Conservation (phyloP, 1,139 yeast genomes). For the Saccharomycopsis hybrid region DNA sequence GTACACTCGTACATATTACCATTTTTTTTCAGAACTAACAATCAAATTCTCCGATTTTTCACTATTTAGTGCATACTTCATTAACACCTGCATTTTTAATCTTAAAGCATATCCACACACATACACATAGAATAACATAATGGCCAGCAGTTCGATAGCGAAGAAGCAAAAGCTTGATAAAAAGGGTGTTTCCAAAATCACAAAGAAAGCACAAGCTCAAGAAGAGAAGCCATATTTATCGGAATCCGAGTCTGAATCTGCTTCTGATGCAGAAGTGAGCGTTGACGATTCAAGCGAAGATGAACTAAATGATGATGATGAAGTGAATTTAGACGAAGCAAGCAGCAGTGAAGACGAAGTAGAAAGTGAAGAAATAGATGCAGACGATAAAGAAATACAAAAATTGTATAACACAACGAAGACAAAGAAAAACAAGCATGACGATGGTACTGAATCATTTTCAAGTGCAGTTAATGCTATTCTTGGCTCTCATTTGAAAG, state of each 20-base stretch:
- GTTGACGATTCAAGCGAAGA: slow-evolving; percentile 20
- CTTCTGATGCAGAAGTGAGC: slow-evolving; percentile 18
- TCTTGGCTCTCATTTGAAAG: slow-evolving; percentile 77
- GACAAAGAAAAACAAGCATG: slow-evolving; percentile 42
- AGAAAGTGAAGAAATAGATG: slow-evolving; percentile 21
- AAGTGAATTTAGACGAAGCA: slow-evolving; percentile 8
- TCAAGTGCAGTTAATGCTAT: slow-evolving; percentile 82
- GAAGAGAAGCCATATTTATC: slow-evolving; percentile 10
- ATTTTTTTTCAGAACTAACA: too few relatives aligned
- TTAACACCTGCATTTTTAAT: too few relatives aligned
- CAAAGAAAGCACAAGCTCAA: slow-evolving; percentile 12
- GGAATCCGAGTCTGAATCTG: slow-evolving; percentile 18
- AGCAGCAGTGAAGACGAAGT: slow-evolving; percentile 16
- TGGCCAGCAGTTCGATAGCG: too few relatives aligned
- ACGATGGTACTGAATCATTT: slow-evolving; percentile 68
- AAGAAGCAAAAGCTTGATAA: slow-evolving; percentile 9
- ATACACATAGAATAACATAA: too few relatives aligned
- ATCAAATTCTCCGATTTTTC: too few relatives aligned
- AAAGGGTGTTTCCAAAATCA: background rate
- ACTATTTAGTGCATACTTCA: too few relatives aligned
- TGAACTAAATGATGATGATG: slow-evolving; percentile 16
- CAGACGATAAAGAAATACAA: slow-evolving; percentile 38
- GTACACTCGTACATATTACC: too few relatives aligned
- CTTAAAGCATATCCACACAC: too few relatives aligned
- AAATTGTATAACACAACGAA: slow-evolving; percentile 23